Base-by-base conservation (phyloP, 768 basidiomycete genomes). In the Amanita subjunquillea region DNA sequence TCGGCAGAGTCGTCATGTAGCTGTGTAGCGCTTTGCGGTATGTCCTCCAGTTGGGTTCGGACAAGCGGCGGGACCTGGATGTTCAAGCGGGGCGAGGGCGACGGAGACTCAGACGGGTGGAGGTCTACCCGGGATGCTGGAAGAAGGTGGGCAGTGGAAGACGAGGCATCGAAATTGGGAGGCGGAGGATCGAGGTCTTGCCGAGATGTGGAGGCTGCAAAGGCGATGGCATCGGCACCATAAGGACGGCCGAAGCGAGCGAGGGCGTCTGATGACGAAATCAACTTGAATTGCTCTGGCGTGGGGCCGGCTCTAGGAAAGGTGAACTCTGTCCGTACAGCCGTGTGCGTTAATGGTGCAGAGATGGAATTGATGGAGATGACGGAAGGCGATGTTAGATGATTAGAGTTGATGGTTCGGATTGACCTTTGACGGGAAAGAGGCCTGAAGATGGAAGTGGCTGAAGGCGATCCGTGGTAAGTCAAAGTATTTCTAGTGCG, bases 301-400 rank as follows among this genome's bases (percentile, higher is more conserved):
- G 84, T 85, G 3, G 79, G 79, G 0, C 83, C 84, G 6, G 71
- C 57, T 57, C 73, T 74, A 1, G 85, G 85, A 58, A 80, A 86
- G 15, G 76, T 75, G 56, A 89, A 85, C 61, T 84, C 82, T 1
- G 87, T 83, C 22, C 84, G 80, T 20, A 77, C 69, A 25, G 77
- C 69, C 9, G 89, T 91, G 62, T 91, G 85, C 5, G 82, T 75
- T 7, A 91, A 75, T 6, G 89, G 89, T 4, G 85, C 62, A 4
- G 86, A 88, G 53, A 91, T 91, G 8, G 78, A 85, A 57, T 80
- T 72, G 34, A 89, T 70, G 15, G 87, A 87, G 52, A 87, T 80
- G 50, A 75, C 69, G 17, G 86, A 86, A 6, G 85, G 80, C 1
- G 83, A 86, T 32, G 74, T 79, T 44, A 81, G 72, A 51, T 69